Conservation (phyloP, 345 rosid genomes). For the Anastatica hierochuntica region DNA sequence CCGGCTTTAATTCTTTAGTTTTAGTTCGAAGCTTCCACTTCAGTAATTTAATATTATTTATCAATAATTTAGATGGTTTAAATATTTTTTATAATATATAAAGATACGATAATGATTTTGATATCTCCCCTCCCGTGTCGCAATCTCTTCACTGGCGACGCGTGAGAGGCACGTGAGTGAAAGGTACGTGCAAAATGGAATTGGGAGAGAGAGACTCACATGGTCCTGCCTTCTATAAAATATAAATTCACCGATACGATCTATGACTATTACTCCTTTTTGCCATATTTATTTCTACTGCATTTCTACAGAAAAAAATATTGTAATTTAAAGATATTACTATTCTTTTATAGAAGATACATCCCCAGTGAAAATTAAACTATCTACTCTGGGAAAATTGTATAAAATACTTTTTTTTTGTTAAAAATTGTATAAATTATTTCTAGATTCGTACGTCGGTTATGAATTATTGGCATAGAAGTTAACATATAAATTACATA, state of each 20-base stretch:
- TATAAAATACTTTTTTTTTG: too few relatives aligned
- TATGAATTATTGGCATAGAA: not conserved
- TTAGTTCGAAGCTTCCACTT: conserved; percentile 23
- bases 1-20: not conserved
- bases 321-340: not conserved
- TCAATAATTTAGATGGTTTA: not conserved
- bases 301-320: too few relatives aligned
- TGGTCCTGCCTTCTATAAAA: conserved; percentile 6
- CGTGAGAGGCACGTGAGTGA: conserved; percentile 29
- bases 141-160: conserved; percentile 23
- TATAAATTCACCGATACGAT: conserved; percentile 8
- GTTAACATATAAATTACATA: not conserved
- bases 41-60: not conserved
- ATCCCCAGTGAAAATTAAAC: not conserved
- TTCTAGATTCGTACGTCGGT: not conserved
- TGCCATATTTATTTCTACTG: too few relatives aligned
- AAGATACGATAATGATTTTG: conserved; percentile 12
- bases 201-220: conserved; percentile 14
- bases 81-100: not conserved
- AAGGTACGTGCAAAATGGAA: conserved; percentile 18
- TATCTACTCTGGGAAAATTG: not conserved
- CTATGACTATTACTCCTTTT: not conserved
- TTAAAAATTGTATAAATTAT: too few relatives aligned
- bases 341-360: not conserved
- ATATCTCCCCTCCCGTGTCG: conserved; percentile 22